Percentiles rank a stretch among this genome's conserved stretches.
These are phyloP conservation scores for Ensete ventricosum DNA, from an alignment of 176 grass and related monocot species.

Conservation along the genomic window DNA sequence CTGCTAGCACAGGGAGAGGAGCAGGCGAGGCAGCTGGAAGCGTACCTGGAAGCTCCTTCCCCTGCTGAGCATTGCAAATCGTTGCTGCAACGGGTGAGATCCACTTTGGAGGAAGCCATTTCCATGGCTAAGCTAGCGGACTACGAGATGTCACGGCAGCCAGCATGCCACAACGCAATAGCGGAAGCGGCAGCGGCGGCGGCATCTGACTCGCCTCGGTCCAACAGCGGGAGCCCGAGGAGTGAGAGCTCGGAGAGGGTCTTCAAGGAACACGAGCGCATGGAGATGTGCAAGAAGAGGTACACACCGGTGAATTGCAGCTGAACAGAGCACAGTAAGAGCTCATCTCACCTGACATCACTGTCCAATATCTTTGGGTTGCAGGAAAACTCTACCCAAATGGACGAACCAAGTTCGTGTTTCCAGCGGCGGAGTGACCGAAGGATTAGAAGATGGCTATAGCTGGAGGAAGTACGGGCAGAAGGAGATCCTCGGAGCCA, in stretches of 20 bases:
- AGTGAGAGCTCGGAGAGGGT: conserved; percentile 21
- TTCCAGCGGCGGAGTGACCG: not conserved
- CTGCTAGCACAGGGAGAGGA: conserved; percentile 51
- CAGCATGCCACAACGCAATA: too few relatives aligned
- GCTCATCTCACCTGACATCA: not conserved
- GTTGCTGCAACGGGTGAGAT: conserved; percentile 25
- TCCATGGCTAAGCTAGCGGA: conserved; percentile 37
- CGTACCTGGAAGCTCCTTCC: conserved; percentile 20
- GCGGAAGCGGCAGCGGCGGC: too few relatives aligned
- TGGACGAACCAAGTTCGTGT: conserved; percentile 34
- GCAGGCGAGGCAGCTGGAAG: conserved; percentile 30
- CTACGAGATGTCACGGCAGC: not conserved
- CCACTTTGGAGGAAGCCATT: conserved; percentile 32
- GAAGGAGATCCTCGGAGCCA: conserved; percentile 63
- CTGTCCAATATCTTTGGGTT: not conserved
- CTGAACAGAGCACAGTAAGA: too few relatives aligned
- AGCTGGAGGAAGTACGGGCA: conserved; percentile 85
- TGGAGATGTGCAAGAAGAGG: conserved; percentile 41
- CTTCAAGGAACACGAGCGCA: conserved; percentile 24
- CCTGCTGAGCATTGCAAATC: conserved; percentile 12
- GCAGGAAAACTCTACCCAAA: conserved; percentile 44
- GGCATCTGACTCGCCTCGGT: conserved; percentile 35
- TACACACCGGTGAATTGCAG: not conserved
- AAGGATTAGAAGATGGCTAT: conserved; percentile 41
- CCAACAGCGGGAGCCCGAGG: conserved; percentile 42